Conservation (phyloP, 176 grass and related monocot species). For the Thalia dealbata region DNA sequence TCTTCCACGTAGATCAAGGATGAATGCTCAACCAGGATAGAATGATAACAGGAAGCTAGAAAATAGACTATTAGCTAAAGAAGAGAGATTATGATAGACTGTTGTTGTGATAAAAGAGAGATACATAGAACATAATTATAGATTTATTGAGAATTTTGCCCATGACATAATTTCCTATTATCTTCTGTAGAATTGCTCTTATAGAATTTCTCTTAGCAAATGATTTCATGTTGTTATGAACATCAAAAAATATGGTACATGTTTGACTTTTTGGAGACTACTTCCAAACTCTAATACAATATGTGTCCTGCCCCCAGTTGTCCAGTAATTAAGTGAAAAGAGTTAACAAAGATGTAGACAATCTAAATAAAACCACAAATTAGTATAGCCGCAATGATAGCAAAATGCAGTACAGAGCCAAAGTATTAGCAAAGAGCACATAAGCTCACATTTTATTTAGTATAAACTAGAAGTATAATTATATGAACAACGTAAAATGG, state of each 20-base stretch:
- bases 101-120: too few relatives aligned
- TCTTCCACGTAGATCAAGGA: neutral
- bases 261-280: neutral
- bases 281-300: too few relatives aligned
- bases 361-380: neutral
- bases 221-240: neutral
- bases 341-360: neutral
- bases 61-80: neutral
- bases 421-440: neutral
- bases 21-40: neutral
- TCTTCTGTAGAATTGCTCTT: neutral
- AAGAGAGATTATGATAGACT: too few relatives aligned
- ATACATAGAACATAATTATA: too few relatives aligned
- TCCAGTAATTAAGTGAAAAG: too few relatives aligned
- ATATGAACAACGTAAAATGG: neutral
- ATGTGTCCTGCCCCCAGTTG: neutral
- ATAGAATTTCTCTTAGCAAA: neutral
- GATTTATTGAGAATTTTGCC: neutral
- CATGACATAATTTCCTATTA: neutral
- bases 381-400: neutral
- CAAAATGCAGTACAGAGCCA: neutral
- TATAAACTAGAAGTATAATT: neutral
- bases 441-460: neutral
- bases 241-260: neutral
- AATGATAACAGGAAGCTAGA: neutral